A percentile compares a stretch with the other conserved stretches of the same genome.
Evolutionary conservation across 2,329 filamentous ascomycete species (phyloP).

Genomic region (Aphanoascus verrucosus): DNA sequence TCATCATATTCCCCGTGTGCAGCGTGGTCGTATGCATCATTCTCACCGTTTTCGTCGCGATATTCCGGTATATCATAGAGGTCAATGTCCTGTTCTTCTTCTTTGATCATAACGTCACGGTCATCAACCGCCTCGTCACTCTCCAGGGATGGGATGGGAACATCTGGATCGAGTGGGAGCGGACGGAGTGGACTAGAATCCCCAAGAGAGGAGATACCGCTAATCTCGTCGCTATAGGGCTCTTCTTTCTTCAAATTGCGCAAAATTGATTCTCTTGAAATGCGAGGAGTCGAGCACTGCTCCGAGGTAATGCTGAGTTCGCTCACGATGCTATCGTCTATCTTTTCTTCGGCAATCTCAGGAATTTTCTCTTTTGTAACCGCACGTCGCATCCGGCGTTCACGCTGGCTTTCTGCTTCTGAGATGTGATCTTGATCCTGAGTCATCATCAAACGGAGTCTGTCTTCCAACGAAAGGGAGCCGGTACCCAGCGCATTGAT

Average conservation of each 20-base stretch:
- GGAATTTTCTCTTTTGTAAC: slow-evolving; percentile 36
- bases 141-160: slow-evolving; percentile 81
- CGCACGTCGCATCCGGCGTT: slow-evolving; percentile 57
- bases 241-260: slow-evolving; percentile 58
- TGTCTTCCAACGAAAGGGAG: slow-evolving; percentile 75
- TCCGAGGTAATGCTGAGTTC: slow-evolving; percentile 51
- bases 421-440: slow-evolving; percentile 54
- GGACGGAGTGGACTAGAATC: slow-evolving; percentile 41
- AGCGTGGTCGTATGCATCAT: slow-evolving; percentile 21
- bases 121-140: slow-evolving; percentile 46
- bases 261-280: slow-evolving; percentile 88
- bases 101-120: slow-evolving; percentile 56
- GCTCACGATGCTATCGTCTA: slow-evolving; percentile 21
- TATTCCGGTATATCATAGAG: slow-evolving; percentile 59
- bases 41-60: slow-evolving; percentile 32
- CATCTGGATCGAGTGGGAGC: slow-evolving; percentile 68
- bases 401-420: slow-evolving; percentile 55
- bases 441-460: slow-evolving; percentile 79
- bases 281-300: slow-evolving; percentile 53
- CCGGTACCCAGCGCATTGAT: slow-evolving; percentile 63
- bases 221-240: slow-evolving; percentile 42
- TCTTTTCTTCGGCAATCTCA: slow-evolving; percentile 21
- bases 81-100: slow-evolving; percentile 50
- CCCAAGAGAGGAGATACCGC: slow-evolving; percentile 53
- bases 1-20: slow-evolving; percentile 38